These are phyloP conservation scores for Solanum dulcamara DNA, from an alignment of 257 asterid species.

Conservation along the genomic window DNA sequence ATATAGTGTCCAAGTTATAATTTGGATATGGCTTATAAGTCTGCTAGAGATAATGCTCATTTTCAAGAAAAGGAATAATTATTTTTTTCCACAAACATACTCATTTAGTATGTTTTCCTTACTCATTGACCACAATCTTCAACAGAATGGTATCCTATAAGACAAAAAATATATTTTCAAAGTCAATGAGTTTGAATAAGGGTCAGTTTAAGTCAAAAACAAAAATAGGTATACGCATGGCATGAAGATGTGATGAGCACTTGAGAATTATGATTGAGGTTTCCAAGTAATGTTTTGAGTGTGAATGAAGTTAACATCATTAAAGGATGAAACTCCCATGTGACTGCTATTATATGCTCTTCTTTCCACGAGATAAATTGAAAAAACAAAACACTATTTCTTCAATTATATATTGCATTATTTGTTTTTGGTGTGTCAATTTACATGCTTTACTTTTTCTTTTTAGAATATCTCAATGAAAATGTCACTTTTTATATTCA, in stretches of 20 bases:
- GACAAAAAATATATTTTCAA: background rate
- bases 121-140: slow-evolving; percentile 5
- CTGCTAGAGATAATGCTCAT: background rate
- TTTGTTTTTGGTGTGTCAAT: background rate
- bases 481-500: background rate
- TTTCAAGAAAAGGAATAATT: background rate
- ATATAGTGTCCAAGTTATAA: background rate
- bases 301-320: slow-evolving; percentile 43
- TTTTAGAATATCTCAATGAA: background rate
- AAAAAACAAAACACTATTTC: background rate
- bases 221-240: slow-evolving; percentile 10
- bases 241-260: background rate
- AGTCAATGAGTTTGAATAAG: background rate
- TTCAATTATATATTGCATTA: background rate
- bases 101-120: background rate
- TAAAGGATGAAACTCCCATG: slow-evolving; percentile 22
- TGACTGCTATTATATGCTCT: slow-evolving; percentile 21
- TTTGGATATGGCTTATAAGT: background rate
- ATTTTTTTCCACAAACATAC: background rate
- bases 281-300: slow-evolving; percentile 15
- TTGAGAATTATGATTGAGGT: background rate
- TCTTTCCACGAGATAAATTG: background rate
- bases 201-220: background rate
- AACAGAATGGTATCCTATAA: background rate
- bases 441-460: background rate